A percentile compares a stretch with the other conserved stretches of the same genome.
These are phyloP conservation scores for Aspergillus novoparasiticus DNA, from an alignment of 2,329 filamentous ascomycete species.

Conservation along the genomic window DNA sequence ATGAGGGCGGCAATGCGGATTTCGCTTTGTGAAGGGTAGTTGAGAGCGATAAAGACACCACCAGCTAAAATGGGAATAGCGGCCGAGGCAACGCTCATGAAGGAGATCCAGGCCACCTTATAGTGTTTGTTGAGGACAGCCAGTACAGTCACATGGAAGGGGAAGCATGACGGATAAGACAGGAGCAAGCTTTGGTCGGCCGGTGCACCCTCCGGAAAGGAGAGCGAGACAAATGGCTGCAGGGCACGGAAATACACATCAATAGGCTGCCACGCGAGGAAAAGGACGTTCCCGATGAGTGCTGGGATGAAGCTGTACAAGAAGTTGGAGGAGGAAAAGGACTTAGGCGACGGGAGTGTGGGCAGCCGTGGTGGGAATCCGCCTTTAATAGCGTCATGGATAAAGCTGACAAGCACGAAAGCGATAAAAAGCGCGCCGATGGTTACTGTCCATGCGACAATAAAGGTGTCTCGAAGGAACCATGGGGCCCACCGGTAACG, in stretches of 20 bases:
- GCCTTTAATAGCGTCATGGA: constrained; percentile 64
- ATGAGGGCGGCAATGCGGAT: constrained; percentile 71
- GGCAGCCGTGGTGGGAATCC: constrained; percentile 74
- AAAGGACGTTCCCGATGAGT: constrained; percentile 60
- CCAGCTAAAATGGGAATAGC: constrained; percentile 61
- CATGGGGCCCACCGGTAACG: constrained; percentile 74
- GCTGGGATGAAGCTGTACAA: constrained; percentile 71
- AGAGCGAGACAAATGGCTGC: constrained; percentile 59
- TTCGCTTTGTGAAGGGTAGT: constrained; percentile 49
- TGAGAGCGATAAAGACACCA: constrained; percentile 65
- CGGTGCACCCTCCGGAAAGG: constrained; percentile 53
- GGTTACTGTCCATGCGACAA: constrained; percentile 67
- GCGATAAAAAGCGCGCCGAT: constrained; percentile 66
- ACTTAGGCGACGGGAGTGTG: constrained; percentile 60
- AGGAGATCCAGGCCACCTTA: constrained; percentile 58
- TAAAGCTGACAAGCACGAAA: constrained; percentile 77
- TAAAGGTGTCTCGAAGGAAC: constrained; percentile 68
- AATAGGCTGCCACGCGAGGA: constrained; percentile 61
- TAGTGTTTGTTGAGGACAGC: constrained; percentile 59
- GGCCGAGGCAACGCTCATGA: constrained; percentile 55
- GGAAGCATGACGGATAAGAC: constrained; percentile 58
- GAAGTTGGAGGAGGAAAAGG: constrained; percentile 87
- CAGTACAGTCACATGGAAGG: constrained; percentile 55
- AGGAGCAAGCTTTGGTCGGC: constrained; percentile 60
- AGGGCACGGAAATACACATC: constrained; percentile 63